Base-by-base conservation (phyloP, 1,284 basidiomycete species). In the Ganoderma resinaceum region DNA sequence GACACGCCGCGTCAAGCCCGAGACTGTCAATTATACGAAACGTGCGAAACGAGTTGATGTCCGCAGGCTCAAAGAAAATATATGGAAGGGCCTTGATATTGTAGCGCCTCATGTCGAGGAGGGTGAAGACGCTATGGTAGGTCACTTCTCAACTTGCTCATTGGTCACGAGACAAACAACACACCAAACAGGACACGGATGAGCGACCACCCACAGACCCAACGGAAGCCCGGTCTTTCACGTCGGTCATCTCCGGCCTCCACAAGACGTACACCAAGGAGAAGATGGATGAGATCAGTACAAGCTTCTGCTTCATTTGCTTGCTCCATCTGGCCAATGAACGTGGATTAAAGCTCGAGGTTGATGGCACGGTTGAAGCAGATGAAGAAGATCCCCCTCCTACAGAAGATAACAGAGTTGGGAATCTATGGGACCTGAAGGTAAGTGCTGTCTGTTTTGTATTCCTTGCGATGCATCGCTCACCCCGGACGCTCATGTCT, bases 231-330 rank as follows among this genome's bases (percentile, higher is more conserved):
- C 88, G 94, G 46, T 87, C 89, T 62, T 98, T 99, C 80, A 89
- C 91, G 64, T 87, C 88, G 61, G 96, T 99, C 70, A 94, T 99
- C 72, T 86, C 89, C 1, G 91, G 90, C 20, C 85, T 99, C 43
- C 90, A 94, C 72, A 86, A 84, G 62, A 88, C 91, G 9, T 99
- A 99, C 80, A 94, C 97, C 0, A 85, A 85, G 70, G 96, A 98
- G 57, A 98, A 97, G 84, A 94, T 99, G 92, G 91, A 94, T 58
- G 98, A 99, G 75, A 98, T 99, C 80, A 98, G 96, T 79, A 99
- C 98, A 11, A 98, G 95, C 71, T 99, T 98, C 89, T 99, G 97
- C 81, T 99, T 99, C 84, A 99, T 99, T 79, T 99, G 97, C 78
- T 82, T 99, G 42, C 82, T 98, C 40, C 96, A 98, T 82, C 85